Percentiles rank a stretch among this genome's conserved stretches.
Evolutionary conservation across 257 asterid species (phyloP).

Genomic region (Salvia splendens): DNA sequence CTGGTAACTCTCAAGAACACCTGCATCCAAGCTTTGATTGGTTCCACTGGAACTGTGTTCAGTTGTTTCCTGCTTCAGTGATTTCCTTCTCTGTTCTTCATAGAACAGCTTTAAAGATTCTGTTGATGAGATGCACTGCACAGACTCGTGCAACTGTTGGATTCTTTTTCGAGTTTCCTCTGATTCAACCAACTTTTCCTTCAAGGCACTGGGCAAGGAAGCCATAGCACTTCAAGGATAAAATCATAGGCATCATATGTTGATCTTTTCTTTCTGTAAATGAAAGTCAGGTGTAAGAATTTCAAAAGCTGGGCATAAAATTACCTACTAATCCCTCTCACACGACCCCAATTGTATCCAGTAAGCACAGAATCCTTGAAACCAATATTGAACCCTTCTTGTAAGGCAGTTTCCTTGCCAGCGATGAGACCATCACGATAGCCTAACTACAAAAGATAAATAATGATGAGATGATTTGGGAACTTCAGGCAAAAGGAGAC

Average conservation of each 20-base stretch:
- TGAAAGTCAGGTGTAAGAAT: neutral
- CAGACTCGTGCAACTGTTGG: conserved; percentile 51
- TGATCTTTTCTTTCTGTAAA: neutral
- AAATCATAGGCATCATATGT: neutral
- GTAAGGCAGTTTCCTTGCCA: conserved; percentile 83
- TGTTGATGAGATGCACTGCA: conserved; percentile 50
- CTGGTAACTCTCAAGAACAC: conserved; percentile 41
- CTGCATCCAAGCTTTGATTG: conserved; percentile 27
- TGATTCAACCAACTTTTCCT: conserved; percentile 58
- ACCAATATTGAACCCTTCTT: conserved; percentile 82
- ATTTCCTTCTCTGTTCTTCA: conserved; percentile 43
- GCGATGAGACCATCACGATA: conserved; percentile 91
- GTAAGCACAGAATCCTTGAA: conserved; percentile 60
- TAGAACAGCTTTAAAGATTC: conserved; percentile 59
- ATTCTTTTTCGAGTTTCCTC: conserved; percentile 61
- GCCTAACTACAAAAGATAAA: conserved; percentile 60
- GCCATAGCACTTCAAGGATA: conserved; percentile 54
- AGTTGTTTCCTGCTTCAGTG: conserved; percentile 28
- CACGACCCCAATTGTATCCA: conserved; percentile 74
- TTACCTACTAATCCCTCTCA: conserved; percentile 80
- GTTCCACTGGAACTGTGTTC: conserved; percentile 23
- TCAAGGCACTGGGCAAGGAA: conserved; percentile 55
- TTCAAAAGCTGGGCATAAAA: neutral
- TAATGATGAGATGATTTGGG: conserved; percentile 23
- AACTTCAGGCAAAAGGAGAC: neutral